A percentile compares a stretch with the other conserved stretches of the same genome.
Evolutionary conservation across 1,139 yeast genomes (phyloP).

Genomic region (Yamadazyma sp.): DNA sequence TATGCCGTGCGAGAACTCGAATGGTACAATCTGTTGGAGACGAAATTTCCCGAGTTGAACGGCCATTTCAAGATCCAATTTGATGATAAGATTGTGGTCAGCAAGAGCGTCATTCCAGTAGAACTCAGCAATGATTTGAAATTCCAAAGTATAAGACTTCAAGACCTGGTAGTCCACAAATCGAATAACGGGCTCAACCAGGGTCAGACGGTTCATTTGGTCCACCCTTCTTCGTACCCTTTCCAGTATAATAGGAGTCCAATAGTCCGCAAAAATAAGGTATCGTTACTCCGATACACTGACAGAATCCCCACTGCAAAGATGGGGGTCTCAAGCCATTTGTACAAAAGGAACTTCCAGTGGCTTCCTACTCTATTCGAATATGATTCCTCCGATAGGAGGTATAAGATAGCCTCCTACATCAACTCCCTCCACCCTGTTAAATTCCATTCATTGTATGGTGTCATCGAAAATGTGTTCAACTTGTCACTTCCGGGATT

Average conservation of each 20-base stretch:
- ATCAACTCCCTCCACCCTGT: slow-evolving; percentile 42
- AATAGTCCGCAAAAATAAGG: slow-evolving; percentile 10
- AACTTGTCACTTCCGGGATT: slow-evolving; percentile 24
- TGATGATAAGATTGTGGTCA: slow-evolving; percentile 21
- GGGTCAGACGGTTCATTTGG: slow-evolving; percentile 38
- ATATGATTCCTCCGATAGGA: not conserved
- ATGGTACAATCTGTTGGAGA: slow-evolving; percentile 26
- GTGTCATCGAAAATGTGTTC: slow-evolving; percentile 25
- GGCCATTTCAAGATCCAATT: slow-evolving; percentile 14
- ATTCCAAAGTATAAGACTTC: slow-evolving; percentile 15
- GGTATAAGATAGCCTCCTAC: slow-evolving; percentile 30
- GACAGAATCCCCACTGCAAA: slow-evolving; percentile 18
- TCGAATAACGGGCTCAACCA: slow-evolving; percentile 40
- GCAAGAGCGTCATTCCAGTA: slow-evolving; percentile 16
- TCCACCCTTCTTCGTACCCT: slow-evolving; percentile 45
- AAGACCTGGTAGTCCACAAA: slow-evolving; percentile 13
- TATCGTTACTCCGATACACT: slow-evolving; percentile 13
- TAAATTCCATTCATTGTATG: slow-evolving; percentile 23
- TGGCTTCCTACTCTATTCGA: slow-evolving; percentile 32
- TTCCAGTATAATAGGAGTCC: slow-evolving; percentile 36
- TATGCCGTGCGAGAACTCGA: slow-evolving; percentile 27
- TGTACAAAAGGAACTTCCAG: slow-evolving; percentile 21
- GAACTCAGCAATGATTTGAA: slow-evolving; percentile 13
- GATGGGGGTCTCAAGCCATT: slow-evolving; percentile 13
- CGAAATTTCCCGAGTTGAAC: slow-evolving; percentile 1